Base-by-base conservation (phyloP, 1,284 basidiomycete species). In the Apiotrichum porosum region DNA sequence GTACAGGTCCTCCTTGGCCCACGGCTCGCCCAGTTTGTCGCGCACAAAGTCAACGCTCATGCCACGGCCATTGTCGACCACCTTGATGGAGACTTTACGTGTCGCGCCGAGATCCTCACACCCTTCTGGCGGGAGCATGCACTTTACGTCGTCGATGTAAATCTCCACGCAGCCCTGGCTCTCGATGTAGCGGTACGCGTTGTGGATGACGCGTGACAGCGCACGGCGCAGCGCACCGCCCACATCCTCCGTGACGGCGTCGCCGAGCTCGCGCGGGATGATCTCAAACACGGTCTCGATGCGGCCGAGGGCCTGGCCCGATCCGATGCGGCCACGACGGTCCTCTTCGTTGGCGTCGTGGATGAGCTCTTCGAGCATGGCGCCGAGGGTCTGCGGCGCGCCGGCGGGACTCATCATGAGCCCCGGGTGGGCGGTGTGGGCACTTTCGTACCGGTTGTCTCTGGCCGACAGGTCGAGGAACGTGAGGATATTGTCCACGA, bases 401-500 rank as follows among this genome's bases (percentile, higher is more conserved):
- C 60, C 53, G 49, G 33, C 15, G 51, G 42, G n/a, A 58, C 26
- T 28, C 26, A 28, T 37, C 37, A 54, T 50, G 32, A 33, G 6
- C 9, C 17, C 14, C 32, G 26, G 8, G 26, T 28, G 26, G 8
- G 26, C 6, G 8, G 26, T 6, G 26, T 28, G 26, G 6, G 9
- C 36, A 6, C 37, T 37, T 13, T 43, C 44, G 30, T 37, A 39
- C 4, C 42, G 42, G 13, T 62, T 60, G 44, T 70, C 66, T 37
- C 61, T 57, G 10, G 49, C 57, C 24, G 63, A 63, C 30, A 70
- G 57, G 53, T 63, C 66, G 41, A 61, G 61, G 43, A 68, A 71
- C 21, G 65, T 65, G 22, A 73, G 61, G 33, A 73, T 70, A 44
- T 73, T 73, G 47, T 69, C 66, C 18, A 71, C 58, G 28, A 73